These are phyloP conservation scores for Cardiospermum halicacabum DNA, from an alignment of 345 rosid species.

Conservation along the genomic window DNA sequence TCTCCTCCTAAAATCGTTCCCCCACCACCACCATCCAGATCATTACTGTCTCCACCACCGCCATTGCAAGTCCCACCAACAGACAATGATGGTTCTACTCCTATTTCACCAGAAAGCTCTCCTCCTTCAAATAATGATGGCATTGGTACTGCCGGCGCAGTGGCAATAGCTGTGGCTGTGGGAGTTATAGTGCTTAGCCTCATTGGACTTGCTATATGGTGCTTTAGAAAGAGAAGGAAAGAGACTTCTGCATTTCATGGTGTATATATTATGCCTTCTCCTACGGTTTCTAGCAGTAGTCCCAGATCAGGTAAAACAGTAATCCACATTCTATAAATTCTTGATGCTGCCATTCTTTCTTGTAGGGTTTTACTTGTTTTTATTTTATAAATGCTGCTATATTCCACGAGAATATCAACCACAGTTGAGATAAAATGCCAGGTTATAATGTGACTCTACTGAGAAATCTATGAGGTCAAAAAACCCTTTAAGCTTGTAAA, in stretches of 20 bases:
- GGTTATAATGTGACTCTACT: too few relatives aligned
- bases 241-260: constrained; percentile 39
- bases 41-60: constrained; percentile 29
- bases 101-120: constrained; percentile 30
- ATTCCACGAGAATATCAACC: neutral
- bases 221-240: constrained; percentile 54
- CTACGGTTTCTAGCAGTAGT: constrained; percentile 48
- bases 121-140: constrained; percentile 23
- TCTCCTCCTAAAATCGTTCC: constrained; percentile 26
- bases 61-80: constrained; percentile 29
- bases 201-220: constrained; percentile 51
- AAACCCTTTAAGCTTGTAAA: neutral
- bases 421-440: neutral
- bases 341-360: too few relatives aligned
- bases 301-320: constrained; percentile 79
- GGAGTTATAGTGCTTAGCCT: constrained; percentile 54
- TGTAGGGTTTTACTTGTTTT: too few relatives aligned
- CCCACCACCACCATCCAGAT: constrained; percentile 33
- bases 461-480: neutral
- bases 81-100: constrained; percentile 22
- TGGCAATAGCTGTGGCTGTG: constrained; percentile 47
- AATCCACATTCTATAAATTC: too few relatives aligned
- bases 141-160: constrained; percentile 36
- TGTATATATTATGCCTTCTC: constrained; percentile 64
- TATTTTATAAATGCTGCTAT: neutral